Conservation (phyloP, 192 early-diverging fungal genomes). For the Coemansia sp. region DNA sequence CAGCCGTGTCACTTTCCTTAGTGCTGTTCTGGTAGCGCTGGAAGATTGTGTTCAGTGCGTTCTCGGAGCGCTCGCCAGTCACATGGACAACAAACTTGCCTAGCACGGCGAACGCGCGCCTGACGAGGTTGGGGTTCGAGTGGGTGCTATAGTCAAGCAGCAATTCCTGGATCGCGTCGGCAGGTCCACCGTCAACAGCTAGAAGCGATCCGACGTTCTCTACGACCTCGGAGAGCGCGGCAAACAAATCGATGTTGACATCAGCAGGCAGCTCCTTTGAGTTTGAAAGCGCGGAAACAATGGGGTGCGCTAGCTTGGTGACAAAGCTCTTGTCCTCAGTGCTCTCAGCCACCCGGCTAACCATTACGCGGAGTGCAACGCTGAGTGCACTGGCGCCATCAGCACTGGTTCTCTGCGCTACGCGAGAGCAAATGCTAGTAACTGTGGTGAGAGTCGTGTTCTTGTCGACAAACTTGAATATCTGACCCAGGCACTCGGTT, state of each 20-base stretch:
- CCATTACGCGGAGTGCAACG: slow-evolving; percentile 38
- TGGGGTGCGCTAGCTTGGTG: slow-evolving; percentile 32
- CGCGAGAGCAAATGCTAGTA: slow-evolving; percentile 28
- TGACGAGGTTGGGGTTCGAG: slow-evolving; percentile 29
- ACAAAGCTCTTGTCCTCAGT: slow-evolving; percentile 24
- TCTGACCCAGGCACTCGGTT: slow-evolving; percentile 47
- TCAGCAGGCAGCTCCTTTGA: slow-evolving; percentile 16
- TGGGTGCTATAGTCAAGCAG: slow-evolving; percentile 33
- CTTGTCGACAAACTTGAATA: slow-evolving; percentile 25
- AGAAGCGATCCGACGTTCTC: slow-evolving; percentile 31
- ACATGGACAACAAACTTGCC: slow-evolving; percentile 49
- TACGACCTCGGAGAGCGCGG: slow-evolving; percentile 36
- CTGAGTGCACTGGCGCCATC: slow-evolving; percentile 35
- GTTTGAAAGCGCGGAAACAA: slow-evolving; percentile 27
- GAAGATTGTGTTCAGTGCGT: slow-evolving; percentile 40
- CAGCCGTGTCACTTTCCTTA: slow-evolving; percentile 27
- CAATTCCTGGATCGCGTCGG: slow-evolving; percentile 26
- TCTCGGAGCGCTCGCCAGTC: slow-evolving; percentile 36
- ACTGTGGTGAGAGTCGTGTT: slow-evolving; percentile 19
- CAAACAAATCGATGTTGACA: slow-evolving; percentile 42
- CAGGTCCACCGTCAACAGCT: slow-evolving; percentile 20
- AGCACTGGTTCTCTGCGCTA: slow-evolving; percentile 6
- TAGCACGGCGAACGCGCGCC: slow-evolving; percentile 43
- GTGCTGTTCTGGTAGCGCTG: slow-evolving; percentile 38
- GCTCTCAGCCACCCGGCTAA: slow-evolving; percentile 28